Percentiles rank a stretch among this genome's conserved stretches.
phyloP scores from a whole-genome alignment of 2,329 filamentous ascomycete genomes.

The Botrytis galanthina region DNA sequence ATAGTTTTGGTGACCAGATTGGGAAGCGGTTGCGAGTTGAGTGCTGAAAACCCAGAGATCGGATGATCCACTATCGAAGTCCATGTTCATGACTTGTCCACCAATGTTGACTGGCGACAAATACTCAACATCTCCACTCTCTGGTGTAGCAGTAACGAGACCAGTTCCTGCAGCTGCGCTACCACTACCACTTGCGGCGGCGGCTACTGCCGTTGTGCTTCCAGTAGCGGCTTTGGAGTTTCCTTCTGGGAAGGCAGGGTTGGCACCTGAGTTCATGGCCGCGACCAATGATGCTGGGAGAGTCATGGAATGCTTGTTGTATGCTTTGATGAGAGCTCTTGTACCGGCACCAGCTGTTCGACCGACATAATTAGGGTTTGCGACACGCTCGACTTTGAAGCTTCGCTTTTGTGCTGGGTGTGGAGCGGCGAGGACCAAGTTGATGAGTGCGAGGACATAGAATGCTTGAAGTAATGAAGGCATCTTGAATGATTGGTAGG shows the following conservation, averaged over 20 bases:
- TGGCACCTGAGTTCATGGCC: constrained; percentile 32
- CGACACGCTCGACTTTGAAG: constrained; percentile 38
- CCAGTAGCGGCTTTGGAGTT: constrained; percentile 21
- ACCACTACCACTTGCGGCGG: constrained; percentile 34
- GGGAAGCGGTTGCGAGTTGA: constrained; percentile 34
- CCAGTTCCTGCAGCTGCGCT: constrained; percentile 45
- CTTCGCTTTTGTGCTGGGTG: constrained; percentile 42
- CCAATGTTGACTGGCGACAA: constrained; percentile 36
- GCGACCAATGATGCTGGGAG: constrained; percentile 46
- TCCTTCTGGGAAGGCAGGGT: constrained; percentile 19
- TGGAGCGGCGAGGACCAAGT: constrained; percentile 48
- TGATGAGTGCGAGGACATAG: constrained; percentile 47
- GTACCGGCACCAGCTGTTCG: constrained; percentile 35
- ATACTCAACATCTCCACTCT: constrained; percentile 42
- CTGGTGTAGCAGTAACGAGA: constrained; percentile 61
- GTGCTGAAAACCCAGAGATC: constrained; percentile 42
- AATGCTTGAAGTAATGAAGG: constrained; percentile 38
- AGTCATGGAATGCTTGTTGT: constrained; percentile 64
- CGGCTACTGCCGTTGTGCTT: constrained; percentile 23
- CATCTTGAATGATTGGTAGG: constrained; percentile 30
- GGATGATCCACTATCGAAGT: constrained; percentile 40
- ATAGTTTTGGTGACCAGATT: constrained; percentile 37
- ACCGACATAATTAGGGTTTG: constrained; percentile 46
- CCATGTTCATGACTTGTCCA: constrained; percentile 38
- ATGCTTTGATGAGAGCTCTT: constrained; percentile 61